phyloP scores from a whole-genome alignment of 306 rosid genomes.

The Quercus suber region DNA sequence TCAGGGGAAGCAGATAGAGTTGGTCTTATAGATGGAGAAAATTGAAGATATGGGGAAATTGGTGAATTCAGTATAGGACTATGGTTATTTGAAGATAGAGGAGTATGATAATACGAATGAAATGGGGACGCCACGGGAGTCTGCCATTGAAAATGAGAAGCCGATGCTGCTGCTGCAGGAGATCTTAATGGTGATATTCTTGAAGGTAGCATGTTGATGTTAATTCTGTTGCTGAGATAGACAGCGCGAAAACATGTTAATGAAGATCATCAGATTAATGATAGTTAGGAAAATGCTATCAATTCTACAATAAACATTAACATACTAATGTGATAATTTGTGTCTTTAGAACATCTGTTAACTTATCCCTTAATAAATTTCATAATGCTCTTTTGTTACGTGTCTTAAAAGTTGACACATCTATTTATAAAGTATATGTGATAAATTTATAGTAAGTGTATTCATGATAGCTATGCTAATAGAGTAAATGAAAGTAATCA shows the following conservation, averaged over 20 bases:
- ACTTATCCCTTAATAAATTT: no score
- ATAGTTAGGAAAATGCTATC: no score
- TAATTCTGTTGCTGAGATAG: constrained; percentile 42
- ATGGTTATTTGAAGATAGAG: constrained; percentile 18
- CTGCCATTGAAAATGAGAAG: constrained; percentile 29
- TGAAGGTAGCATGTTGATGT: constrained; percentile 44
- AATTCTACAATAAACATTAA: no score
- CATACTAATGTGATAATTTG: no score
- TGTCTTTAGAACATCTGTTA: no score
- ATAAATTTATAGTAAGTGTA: no score
- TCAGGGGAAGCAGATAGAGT: constrained; percentile 21
- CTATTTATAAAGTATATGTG: no score
- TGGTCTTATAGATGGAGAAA: constrained; percentile 26
- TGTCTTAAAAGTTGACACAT: no score
- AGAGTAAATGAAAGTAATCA: not conserved
- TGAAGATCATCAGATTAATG: not conserved
- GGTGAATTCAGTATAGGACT: constrained; percentile 23
- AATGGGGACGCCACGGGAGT: constrained; percentile 13
- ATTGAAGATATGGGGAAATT: constrained; percentile 9
- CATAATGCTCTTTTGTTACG: no score
- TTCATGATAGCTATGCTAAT: not conserved
- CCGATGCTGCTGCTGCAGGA: constrained; percentile 33
- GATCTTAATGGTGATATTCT: constrained; percentile 50
- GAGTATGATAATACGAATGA: constrained; percentile 18
- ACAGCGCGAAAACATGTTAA: not conserved